These are phyloP conservation scores for Boletus tylopilopsis DNA, from an alignment of 768 basidiomycete species.

Conservation along the genomic window DNA sequence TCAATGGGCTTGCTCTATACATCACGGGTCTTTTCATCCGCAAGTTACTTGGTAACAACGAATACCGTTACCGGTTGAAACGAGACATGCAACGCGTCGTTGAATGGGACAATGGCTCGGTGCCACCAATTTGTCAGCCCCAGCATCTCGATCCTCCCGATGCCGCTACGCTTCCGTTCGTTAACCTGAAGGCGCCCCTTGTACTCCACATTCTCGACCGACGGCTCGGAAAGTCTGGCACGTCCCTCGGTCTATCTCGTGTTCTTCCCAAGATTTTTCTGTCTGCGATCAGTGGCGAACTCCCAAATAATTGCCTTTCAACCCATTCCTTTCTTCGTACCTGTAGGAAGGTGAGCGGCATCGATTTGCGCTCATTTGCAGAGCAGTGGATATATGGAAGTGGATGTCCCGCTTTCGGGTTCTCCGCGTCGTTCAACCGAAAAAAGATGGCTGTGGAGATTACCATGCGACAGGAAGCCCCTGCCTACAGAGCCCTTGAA, in stretches of 20 bases:
- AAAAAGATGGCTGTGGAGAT: constrained; percentile 99
- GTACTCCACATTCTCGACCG: constrained; percentile 95
- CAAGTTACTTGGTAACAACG: constrained; percentile 91
- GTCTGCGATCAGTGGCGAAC: constrained; percentile 88
- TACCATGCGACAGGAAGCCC: constrained; percentile 84
- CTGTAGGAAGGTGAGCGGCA: constrained; percentile 90
- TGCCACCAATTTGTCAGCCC: constrained; percentile 94
- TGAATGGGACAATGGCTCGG: constrained; percentile 79
- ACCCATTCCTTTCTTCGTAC: constrained; percentile 88
- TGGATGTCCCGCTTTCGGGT: constrained; percentile 88
- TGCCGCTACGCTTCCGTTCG: constrained; percentile 70
- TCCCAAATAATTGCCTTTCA: constrained; percentile 79
- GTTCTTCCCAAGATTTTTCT: constrained; percentile 94
- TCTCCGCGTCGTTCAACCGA: constrained; percentile 89
- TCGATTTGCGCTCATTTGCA: constrained; percentile 87
- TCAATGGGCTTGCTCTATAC: constrained; percentile 89
- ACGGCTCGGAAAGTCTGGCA: constrained; percentile 90
- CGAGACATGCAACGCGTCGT: constrained; percentile 94
- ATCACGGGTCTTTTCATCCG: constrained; percentile 85
- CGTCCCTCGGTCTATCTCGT: constrained; percentile 89
- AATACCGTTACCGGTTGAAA: constrained; percentile 92
- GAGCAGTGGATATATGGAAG: constrained; percentile 99
- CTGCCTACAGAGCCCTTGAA: constrained; percentile 65
- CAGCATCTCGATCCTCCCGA: constrained; percentile 84
- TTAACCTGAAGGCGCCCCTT: constrained; percentile 94